A percentile compares a stretch with the other conserved stretches of the same genome.
Conservation (phyloP, 176 grass and related monocot species). For the Carex littledalei region DNA sequence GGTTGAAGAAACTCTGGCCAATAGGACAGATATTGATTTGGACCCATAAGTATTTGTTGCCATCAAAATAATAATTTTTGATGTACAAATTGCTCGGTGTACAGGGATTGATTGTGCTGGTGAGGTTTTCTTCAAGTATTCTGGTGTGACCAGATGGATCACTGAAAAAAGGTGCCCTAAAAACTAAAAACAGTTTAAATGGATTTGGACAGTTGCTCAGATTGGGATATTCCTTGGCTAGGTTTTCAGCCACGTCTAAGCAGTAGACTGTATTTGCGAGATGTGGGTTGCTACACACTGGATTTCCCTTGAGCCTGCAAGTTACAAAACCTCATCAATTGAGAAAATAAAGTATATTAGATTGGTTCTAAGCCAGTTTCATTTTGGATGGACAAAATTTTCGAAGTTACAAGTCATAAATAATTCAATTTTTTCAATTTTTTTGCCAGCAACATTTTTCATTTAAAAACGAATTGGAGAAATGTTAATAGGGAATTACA, state of each 20-base stretch:
- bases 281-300: constrained; percentile 35
- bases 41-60: constrained; percentile 22
- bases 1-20: constrained; percentile 33
- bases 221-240: background rate
- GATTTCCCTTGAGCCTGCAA: constrained; percentile 53
- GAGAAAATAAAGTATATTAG: background rate
- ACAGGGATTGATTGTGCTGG: background rate
- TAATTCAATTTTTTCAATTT: background rate
- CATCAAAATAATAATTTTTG: background rate
- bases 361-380: background rate
- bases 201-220: constrained; percentile 38
- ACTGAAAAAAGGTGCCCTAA: constrained; percentile 55
- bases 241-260: background rate
- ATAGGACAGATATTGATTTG: constrained; percentile 39
- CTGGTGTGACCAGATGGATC: background rate
- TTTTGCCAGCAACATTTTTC: background rate
- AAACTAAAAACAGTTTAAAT: constrained; percentile 39
- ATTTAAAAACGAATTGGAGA: background rate
- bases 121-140: background rate
- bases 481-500: background rate
- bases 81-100: constrained; percentile 18
- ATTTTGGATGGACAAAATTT: background rate
- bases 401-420: background rate
- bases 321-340: background rate
- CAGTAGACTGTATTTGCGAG: constrained; percentile 34